phyloP scores from a whole-genome alignment of 352 stramenopile species.

The Globisporangium apiculatum region DNA sequence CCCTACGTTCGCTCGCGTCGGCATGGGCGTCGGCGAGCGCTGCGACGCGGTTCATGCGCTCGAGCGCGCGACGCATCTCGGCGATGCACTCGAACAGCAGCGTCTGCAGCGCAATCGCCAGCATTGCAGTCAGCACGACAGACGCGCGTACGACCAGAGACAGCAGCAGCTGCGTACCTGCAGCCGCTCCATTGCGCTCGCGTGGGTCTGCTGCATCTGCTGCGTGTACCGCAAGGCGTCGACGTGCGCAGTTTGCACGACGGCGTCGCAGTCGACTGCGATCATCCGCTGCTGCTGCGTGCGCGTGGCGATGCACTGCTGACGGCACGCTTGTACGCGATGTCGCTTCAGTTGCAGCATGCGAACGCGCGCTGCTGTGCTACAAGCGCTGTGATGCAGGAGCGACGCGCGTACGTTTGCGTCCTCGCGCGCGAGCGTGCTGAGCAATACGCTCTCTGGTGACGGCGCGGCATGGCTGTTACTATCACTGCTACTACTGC shows the following conservation, averaged over 20 bases:
- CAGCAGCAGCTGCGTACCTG: conserved; percentile 3
- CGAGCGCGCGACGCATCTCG: conserved; percentile 33
- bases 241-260: not conserved
- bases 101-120: conserved; percentile 10
- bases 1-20: conserved; percentile 33
- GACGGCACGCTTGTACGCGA: not conserved
- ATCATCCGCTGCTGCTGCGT: conserved; percentile 10
- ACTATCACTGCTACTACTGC: not conserved
- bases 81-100: conserved; percentile 32
- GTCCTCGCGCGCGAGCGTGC: not conserved
- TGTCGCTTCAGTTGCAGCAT: conserved; percentile 4
- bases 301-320: not conserved
- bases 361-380: conserved; percentile 1
- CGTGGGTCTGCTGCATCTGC: conserved; percentile 3
- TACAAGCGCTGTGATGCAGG: not conserved
- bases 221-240: conserved; percentile 2
- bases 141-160: no score
- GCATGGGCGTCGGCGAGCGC: conserved; percentile 16
- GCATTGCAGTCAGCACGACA: no score
- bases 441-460: conserved; percentile 1
- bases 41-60: conserved; percentile 20
- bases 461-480: not conserved
- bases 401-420: not conserved
- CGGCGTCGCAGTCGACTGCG: conserved; percentile 5
- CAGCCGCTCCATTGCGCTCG: conserved; percentile 3